Evolutionary conservation across 352 stramenopile species (phyloP), one percentile per base, ranked within the genome.

Genomic region (Pythium insidiosum): DNA sequence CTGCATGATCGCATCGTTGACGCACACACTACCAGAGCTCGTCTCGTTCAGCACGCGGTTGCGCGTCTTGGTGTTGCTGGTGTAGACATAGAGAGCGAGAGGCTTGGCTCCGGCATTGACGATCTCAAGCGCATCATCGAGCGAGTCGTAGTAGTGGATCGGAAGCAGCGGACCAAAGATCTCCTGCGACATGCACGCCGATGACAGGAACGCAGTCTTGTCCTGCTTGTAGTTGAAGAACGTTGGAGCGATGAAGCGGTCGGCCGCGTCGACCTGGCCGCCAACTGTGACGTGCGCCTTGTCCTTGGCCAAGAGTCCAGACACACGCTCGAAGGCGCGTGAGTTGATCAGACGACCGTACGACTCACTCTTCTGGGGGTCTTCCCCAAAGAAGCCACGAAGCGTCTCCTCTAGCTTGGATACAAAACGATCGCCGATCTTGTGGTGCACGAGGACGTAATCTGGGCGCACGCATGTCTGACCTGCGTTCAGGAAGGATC

Each of bases 141-240:
- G 37, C 16, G 70, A 35, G 21, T 49, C 61, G 43, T 84, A 88
- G 58, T 88, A 91, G 26, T 94, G 67, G 35, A 99, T 88, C 1
- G 94, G 88, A 35, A 99, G 53, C 30, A 98, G 48, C 3, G 95
- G 95, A 4, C 95, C 94, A 66, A 99, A 99, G 18, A 98, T 90
- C 63, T 99, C 94, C 37, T 98, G 88, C 15, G 66, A 43, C 78
- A 97, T 95, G 3, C 62, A 63, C 15, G 74, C 61, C 18, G 71
- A 80, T 2, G 33, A 54, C 5, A 78, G 35, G 19, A 84, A 86
- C 1, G 50, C 63, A 4, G 57, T 37, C 0, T 64, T 48, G 18
- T 85, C 62, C 30, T 66, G 62, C 56, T 91, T 80, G 38, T 94
- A 79, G 43, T 95, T 78, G 38, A 98, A 47, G 16, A 97, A 59